A percentile compares a stretch with the other conserved stretches of the same genome.
Conservation (phyloP, 352 stramenopile species). For the Peronospora farinosa region DNA sequence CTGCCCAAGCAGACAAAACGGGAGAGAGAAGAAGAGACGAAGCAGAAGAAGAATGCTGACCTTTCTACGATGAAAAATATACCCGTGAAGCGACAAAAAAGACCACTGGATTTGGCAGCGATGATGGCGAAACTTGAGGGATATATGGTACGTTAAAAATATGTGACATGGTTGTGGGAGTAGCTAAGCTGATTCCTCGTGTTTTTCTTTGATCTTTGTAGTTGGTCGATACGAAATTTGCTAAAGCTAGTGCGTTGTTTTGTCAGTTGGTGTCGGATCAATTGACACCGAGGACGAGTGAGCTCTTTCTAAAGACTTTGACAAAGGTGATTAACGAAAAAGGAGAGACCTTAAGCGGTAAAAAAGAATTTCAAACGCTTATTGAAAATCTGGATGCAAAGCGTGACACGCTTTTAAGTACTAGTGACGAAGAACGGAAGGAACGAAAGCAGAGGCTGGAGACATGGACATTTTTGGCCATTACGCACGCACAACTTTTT, state of each 20-base stretch:
- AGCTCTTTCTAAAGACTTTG: slow-evolving; percentile 44
- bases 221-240: slow-evolving; percentile 72
- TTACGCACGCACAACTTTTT: slow-evolving; percentile 64
- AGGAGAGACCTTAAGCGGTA: slow-evolving; percentile 36
- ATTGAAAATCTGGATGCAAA: slow-evolving; percentile 39
- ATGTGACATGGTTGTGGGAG: background rate
- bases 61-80: background rate
- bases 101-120: slow-evolving; percentile 32
- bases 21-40: slow-evolving; percentile 13
- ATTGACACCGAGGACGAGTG: slow-evolving; percentile 30
- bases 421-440: slow-evolving; percentile 3
- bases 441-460: slow-evolving; percentile 22
- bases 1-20: slow-evolving; percentile 47
- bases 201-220: slow-evolving; percentile 13
- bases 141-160: slow-evolving; percentile 45
- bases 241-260: slow-evolving; percentile 59
- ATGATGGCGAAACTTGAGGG: slow-evolving; percentile 52
- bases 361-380: slow-evolving; percentile 46
- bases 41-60: background rate
- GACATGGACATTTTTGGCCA: slow-evolving; percentile 46
- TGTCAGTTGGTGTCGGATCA: slow-evolving; percentile 40
- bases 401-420: slow-evolving; percentile 20
- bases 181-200: background rate
- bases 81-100: slow-evolving; percentile 27
- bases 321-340: slow-evolving; percentile 43